Conservation (phyloP, 129 eudicot species). For the Calendula officinalis region DNA sequence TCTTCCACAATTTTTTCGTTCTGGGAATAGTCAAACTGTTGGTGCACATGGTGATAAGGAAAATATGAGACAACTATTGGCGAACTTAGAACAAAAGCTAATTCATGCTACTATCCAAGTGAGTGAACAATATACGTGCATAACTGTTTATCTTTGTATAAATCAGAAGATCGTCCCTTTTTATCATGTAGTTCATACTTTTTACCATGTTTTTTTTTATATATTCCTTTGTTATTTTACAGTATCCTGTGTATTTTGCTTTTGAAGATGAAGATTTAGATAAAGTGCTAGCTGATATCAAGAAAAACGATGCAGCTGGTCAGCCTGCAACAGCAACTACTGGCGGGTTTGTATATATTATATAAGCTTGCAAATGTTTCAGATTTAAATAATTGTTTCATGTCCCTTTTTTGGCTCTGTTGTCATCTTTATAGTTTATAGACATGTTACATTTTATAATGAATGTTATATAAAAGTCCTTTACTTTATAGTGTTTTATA, state of each 20-base stretch:
- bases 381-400: not conserved
- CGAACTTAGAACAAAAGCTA: constrained; percentile 67
- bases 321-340: constrained; percentile 98
- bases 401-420: not conserved
- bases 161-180: not conserved
- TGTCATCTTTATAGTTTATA: not conserved
- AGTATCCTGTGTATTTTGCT: constrained; percentile 98
- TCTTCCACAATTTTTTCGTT: constrained; percentile 65
- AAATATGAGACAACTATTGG: constrained; percentile 41
- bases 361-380: constrained; percentile 2
- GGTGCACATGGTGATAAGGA: constrained; percentile 44
- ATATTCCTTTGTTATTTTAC: constrained; percentile 30
- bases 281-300: constrained; percentile 76
- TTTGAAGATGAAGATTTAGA: constrained; percentile 75
- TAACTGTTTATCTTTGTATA: not conserved
- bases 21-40: constrained; percentile 34
- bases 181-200: not conserved
- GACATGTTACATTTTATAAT: not conserved
- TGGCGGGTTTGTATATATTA: constrained; percentile 75
- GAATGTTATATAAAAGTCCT: not conserved
- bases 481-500: not conserved
- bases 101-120: constrained; percentile 77
- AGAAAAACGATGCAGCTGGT: constrained; percentile 82
- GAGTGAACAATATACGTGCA: constrained; percentile 34
- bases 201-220: constrained; percentile 9